These are phyloP conservation scores for Oryza brachyantha DNA, from an alignment of 176 grass and related monocot species.

Conservation along the genomic window DNA sequence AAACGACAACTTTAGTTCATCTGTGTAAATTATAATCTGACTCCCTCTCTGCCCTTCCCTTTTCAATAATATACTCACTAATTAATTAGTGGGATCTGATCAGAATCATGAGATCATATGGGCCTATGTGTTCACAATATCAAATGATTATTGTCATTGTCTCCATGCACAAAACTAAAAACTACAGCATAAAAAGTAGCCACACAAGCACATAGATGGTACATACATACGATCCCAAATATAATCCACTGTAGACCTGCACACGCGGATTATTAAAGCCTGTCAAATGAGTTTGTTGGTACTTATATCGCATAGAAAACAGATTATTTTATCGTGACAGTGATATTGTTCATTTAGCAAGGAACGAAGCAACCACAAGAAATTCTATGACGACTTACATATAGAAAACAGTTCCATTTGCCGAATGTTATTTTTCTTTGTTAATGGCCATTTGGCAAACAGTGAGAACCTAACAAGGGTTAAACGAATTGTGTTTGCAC, in stretches of 20 bases:
- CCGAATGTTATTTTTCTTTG: too few relatives aligned
- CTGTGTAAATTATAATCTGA: constrained; percentile 17
- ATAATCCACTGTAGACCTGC: not conserved
- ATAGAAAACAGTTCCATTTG: too few relatives aligned
- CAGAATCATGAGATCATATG: constrained; percentile 55
- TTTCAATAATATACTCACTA: constrained; percentile 35
- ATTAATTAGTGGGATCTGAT: constrained; percentile 41
- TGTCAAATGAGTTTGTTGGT: not conserved
- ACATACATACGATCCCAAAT: not conserved
- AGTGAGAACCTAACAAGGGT: not conserved
- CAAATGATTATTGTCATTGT: constrained; percentile 36
- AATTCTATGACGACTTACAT: not conserved
- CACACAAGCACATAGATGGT: constrained; percentile 28
- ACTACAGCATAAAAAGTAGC: constrained; percentile 12
- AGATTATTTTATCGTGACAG: not conserved
- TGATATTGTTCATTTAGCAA: not conserved
- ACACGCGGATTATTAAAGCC: not conserved
- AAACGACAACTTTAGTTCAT: constrained; percentile 12
- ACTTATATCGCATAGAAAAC: not conserved
- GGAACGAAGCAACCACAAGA: not conserved
- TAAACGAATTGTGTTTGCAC: not conserved
- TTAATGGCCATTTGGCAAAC: not conserved
- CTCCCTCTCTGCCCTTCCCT: not conserved
- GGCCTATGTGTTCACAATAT: constrained; percentile 28
- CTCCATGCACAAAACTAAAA: constrained; percentile 24